Conservation (phyloP, 2,329 filamentous ascomycete species). For the Neonectria punicea region DNA sequence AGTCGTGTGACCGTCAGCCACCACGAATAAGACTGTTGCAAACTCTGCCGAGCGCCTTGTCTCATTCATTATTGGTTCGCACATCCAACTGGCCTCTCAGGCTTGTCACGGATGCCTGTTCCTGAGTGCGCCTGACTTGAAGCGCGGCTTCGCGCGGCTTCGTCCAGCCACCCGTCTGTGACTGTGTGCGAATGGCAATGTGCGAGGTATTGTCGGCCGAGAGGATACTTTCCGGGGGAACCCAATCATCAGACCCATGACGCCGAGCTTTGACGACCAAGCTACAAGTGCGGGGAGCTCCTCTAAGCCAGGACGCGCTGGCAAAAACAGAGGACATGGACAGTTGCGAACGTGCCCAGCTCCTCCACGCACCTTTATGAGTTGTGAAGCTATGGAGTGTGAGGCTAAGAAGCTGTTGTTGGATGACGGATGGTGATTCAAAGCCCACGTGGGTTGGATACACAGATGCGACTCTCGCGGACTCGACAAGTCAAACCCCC, state of each 20-base stretch:
- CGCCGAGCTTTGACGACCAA: constrained; percentile 2
- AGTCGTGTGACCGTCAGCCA: constrained; percentile 41
- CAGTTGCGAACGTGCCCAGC: neutral
- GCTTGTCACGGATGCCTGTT: constrained; percentile 29
- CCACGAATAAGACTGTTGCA: constrained; percentile 24
- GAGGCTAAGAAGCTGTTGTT: neutral
- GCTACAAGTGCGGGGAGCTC: constrained; percentile 14
- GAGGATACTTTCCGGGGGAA: constrained; percentile 26
- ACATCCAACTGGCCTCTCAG: constrained; percentile 16
- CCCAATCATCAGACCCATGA: constrained; percentile 8
- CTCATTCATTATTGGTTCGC: constrained; percentile 22
- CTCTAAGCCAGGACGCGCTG: neutral
- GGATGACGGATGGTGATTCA: neutral
- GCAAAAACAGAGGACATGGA: neutral
- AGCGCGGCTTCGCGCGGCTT: constrained; percentile 14
- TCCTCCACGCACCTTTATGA: neutral
- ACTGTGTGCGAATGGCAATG: neutral
- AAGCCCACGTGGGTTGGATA: constrained; percentile 19
- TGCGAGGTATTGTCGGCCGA: constrained; percentile 35
- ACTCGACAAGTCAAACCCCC: constrained; percentile 13
- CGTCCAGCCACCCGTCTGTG: constrained; percentile 29
- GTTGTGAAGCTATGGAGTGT: neutral
- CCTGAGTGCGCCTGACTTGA: constrained; percentile 39
- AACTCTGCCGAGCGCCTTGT: constrained; percentile 28
- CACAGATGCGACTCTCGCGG: constrained; percentile 14